These are phyloP conservation scores for Trichosporon faecale DNA, from an alignment of 1,284 basidiomycete genomes.

Conservation along the genomic window DNA sequence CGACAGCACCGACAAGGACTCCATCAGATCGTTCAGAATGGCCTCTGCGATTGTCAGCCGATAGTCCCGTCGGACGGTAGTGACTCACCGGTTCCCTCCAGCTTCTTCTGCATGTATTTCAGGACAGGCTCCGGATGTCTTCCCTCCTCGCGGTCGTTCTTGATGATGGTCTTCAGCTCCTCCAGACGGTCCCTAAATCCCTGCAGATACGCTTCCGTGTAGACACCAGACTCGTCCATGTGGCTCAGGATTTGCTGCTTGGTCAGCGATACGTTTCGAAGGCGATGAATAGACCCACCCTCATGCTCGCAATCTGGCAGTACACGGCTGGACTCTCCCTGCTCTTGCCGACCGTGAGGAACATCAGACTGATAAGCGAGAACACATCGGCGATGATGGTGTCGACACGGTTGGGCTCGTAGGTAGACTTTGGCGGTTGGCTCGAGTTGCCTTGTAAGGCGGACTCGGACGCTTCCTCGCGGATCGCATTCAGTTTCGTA, in stretches of 20 bases:
- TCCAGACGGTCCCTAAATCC: slow-evolving; percentile 77
- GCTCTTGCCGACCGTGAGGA: slow-evolving; percentile 89
- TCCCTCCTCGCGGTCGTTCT: slow-evolving; percentile 72
- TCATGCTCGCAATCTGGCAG: slow-evolving; percentile 88
- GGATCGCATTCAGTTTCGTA: slow-evolving; percentile 84
- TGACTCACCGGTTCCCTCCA: slow-evolving; percentile 82
- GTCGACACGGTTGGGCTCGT: slow-evolving; percentile 80
- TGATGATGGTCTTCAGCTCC: slow-evolving; percentile 77
- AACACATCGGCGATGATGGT: slow-evolving; percentile 91
- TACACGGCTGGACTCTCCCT: slow-evolving; percentile 88
- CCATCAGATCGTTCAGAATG: slow-evolving; percentile 70
- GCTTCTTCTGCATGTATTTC: slow-evolving; percentile 82
- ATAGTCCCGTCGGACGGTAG: neutral
- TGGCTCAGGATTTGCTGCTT: slow-evolving; percentile 83
- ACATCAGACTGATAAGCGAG: slow-evolving; percentile 83
- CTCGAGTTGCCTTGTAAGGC: slow-evolving; percentile 15
- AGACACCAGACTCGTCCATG: slow-evolving; percentile 89
- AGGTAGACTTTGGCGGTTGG: slow-evolving; percentile 11
- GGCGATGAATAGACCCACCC: slow-evolving; percentile 63
- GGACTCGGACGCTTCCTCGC: slow-evolving; percentile 58
- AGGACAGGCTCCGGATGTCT: slow-evolving; percentile 85
- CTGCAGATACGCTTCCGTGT: slow-evolving; percentile 80
- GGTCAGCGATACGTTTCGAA: slow-evolving; percentile 13
- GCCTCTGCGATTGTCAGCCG: slow-evolving; percentile 58
- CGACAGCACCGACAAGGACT: slow-evolving; percentile 79